phyloP scores from a whole-genome alignment of 2,329 filamentous ascomycete species.

The Botrytis fabae region DNA sequence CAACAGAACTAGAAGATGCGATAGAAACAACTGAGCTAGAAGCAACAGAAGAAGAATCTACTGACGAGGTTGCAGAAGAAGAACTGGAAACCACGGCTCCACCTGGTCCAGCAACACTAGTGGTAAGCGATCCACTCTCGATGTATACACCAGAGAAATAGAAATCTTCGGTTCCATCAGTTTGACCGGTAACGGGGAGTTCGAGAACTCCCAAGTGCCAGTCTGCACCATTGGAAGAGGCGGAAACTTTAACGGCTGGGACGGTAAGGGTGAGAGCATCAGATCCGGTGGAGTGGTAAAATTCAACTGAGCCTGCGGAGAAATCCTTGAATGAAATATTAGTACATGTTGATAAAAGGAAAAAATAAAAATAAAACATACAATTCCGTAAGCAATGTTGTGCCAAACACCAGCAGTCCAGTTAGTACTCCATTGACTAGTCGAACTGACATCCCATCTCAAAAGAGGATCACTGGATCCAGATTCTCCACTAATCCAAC shows the following conservation, averaged over 20 bases:
- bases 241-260: slow-evolving; percentile 55
- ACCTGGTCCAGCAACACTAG: slow-evolving; percentile 42
- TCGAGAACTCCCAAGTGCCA: slow-evolving; percentile 73
- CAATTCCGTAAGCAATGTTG: slow-evolving; percentile 72
- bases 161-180: slow-evolving; percentile 62
- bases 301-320: slow-evolving; percentile 57
- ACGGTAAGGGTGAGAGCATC: slow-evolving; percentile 58
- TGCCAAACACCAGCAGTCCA: slow-evolving; percentile 58
- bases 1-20: background rate
- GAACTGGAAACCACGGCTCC: slow-evolving; percentile 27
- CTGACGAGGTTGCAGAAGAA: slow-evolving; percentile 19
- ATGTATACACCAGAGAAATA: slow-evolving; percentile 73
- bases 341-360: background rate
- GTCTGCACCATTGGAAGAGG: slow-evolving; percentile 67
- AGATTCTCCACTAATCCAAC: slow-evolving; percentile 54
- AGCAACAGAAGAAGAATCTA: slow-evolving; percentile 17
- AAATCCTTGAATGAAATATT: slow-evolving; percentile 52
- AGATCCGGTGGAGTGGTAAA: slow-evolving; percentile 68
- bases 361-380: slow-evolving; percentile 36
- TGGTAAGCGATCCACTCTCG: slow-evolving; percentile 55
- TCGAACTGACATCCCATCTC: slow-evolving; percentile 63
- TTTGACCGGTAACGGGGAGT: slow-evolving; percentile 57
- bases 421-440: slow-evolving; percentile 61
- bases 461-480: slow-evolving; percentile 54
- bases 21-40: background rate